Base-by-base conservation (phyloP, 2,329 filamentous ascomycete species). In the Trichoderma asperellum region DNA sequence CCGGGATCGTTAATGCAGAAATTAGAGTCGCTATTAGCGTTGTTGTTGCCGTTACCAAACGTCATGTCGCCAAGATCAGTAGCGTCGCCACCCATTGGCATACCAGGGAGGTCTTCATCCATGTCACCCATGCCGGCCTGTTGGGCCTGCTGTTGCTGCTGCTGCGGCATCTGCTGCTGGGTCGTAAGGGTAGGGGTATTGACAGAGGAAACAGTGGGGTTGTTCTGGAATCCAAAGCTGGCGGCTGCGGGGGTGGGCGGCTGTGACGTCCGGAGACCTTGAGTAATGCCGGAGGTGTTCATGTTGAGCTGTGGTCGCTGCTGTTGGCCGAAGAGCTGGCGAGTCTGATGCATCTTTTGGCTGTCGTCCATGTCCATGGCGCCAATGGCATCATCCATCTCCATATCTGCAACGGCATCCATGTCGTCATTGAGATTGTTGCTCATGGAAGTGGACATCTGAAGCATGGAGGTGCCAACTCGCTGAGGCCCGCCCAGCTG, bases 171-270 rank as follows among this genome's bases (percentile, higher is more conserved):
- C 74, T 93, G 91, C 40, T 92, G 90, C 73, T 94, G 91, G 1
- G 93, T 93, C 70, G 91, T 92, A 69, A 98, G 86, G 0, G 94
- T 97, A 0, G 95, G 95, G 0, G 95, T 98, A 79, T 97, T 98
- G 68, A 97, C 95, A 4, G 94, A 97, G 3, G 96, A 99, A 21
- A 98, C 95, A 1, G 94, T 97, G 18, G 95, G 95, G 79, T 97
- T 97, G 79, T 97, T 93, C 78, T 94, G 91, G 73, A 97, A 89
- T 61, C 90, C 90, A 76, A 95, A 93, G 74, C 86, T 89, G 58
- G 91, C 88, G 32, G 92, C 86, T 37, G 91, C 90, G 2, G 95
- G 95, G 0, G 95, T 97, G 4, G 92, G 89, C 1, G 94, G 95
- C 72, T 94, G 93, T 5, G 94, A 96, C 11, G 90, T 92, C 69